phyloP scores from a whole-genome alignment of 345 rosid species.

The Murraya paniculata region DNA sequence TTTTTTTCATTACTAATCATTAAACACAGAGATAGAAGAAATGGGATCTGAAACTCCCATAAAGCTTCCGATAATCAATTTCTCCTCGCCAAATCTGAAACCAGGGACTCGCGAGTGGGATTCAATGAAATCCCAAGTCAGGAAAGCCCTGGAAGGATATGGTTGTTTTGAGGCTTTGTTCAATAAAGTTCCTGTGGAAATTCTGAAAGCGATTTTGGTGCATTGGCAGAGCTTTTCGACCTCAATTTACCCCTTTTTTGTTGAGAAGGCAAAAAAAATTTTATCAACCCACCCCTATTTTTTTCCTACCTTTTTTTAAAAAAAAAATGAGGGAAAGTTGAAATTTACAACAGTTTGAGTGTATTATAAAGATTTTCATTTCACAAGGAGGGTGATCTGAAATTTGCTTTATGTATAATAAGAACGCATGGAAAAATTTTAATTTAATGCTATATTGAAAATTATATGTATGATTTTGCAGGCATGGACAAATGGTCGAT shows the following conservation, averaged over 20 bases:
- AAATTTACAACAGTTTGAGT: no score
- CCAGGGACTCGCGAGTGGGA: conserved; percentile 47
- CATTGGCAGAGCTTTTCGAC: conserved; percentile 46
- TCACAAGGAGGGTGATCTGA: no score
- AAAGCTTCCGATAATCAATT: conserved; percentile 43
- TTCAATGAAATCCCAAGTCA: conserved; percentile 31
- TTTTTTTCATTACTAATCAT: background rate
- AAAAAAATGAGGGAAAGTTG: no score
- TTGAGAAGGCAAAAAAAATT: no score
- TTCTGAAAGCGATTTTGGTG: conserved; percentile 27
- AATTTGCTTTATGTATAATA: no score
- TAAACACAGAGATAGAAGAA: background rate
- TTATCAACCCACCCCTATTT: no score
- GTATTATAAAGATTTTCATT: no score
- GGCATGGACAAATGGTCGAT: conserved; percentile 70
- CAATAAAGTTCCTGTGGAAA: conserved; percentile 33
- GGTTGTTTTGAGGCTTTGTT: conserved; percentile 69
- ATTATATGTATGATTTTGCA: conserved; percentile 2
- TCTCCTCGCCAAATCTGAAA: conserved; percentile 33
- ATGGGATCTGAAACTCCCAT: conserved; percentile 41
- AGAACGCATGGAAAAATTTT: no score
- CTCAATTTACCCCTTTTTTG: no score
- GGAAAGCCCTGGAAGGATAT: conserved; percentile 46
- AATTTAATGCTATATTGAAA: no score
- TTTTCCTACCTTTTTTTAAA: no score